These are phyloP conservation scores for Phytophthora pseudosyringae DNA, from an alignment of 352 stramenopile species.

Conservation along the genomic window DNA sequence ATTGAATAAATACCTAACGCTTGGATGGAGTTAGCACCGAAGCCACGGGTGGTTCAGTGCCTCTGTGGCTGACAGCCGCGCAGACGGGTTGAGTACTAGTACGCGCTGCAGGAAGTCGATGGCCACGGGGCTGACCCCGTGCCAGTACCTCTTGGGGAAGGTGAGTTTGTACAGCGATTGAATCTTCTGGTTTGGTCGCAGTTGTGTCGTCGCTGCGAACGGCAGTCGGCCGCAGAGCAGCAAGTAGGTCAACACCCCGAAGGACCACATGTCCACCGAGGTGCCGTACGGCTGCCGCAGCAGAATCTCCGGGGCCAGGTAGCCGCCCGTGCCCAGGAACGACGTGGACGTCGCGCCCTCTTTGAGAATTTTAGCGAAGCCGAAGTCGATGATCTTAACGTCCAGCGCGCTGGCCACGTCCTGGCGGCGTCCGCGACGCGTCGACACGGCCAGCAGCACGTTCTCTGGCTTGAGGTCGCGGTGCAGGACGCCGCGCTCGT, in stretches of 20 bases:
- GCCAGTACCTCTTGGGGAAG: constrained; percentile 82
- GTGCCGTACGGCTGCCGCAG: constrained; percentile 95
- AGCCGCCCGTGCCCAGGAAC: constrained; percentile 90
- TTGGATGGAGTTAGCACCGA: constrained; percentile 26
- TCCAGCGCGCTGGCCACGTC: constrained; percentile 30
- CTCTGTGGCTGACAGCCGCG: constrained; percentile 58
- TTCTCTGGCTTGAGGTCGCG: constrained; percentile 84
- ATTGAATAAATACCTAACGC: constrained; percentile 46
- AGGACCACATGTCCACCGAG: constrained; percentile 96
- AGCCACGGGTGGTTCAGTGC: constrained; percentile 66
- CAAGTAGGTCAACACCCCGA: constrained; percentile 97
- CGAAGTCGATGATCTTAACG: constrained; percentile 99
- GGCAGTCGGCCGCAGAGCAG: constrained; percentile 95
- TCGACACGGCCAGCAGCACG: constrained; percentile 58
- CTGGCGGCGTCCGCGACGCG: constrained; percentile 21
- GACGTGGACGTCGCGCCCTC: constrained; percentile 60
- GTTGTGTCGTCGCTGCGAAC: constrained; percentile 64
- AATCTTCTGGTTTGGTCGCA: constrained; percentile 69
- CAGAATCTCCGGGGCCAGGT: constrained; percentile 98
- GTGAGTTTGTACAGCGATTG: constrained; percentile 68
- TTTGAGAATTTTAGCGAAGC: constrained; percentile 93
- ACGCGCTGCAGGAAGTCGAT: constrained; percentile 68
- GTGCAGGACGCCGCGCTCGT: constrained; percentile 71
- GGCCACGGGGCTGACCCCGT: constrained; percentile 58
- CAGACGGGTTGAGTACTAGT: constrained; percentile 62